Percentiles rank a stretch among this genome's conserved stretches.
Conservation (phyloP, 2,329 filamentous ascomycete species). For the Aspergillus novofumigatus region DNA sequence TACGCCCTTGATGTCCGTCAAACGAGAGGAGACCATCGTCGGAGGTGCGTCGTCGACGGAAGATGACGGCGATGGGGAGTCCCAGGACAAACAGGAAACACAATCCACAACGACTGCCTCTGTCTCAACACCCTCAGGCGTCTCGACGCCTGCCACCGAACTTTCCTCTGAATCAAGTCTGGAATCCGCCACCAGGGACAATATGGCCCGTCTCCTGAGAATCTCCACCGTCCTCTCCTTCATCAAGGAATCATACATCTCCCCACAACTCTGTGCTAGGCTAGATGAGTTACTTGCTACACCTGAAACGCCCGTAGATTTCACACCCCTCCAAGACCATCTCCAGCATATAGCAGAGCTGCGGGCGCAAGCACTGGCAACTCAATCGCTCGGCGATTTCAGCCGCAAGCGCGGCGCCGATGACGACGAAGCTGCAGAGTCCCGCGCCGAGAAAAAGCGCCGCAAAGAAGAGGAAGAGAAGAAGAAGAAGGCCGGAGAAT, state of each 20-base stretch:
- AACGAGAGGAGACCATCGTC: conserved; percentile 48
- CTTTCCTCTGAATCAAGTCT: conserved; percentile 21
- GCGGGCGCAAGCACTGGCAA: conserved; percentile 65
- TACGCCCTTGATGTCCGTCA: conserved; percentile 67
- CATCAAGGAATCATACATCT: conserved; percentile 48
- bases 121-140: conserved; percentile 34
- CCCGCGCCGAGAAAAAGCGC: conserved; percentile 72
- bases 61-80: conserved; percentile 21
- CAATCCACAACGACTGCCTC: conserved; percentile 32
- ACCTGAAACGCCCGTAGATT: conserved; percentile 54
- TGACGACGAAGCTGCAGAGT: conserved; percentile 42
- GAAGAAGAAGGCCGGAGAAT: conserved; percentile 71
- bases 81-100: conserved; percentile 26
- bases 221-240: conserved; percentile 48
- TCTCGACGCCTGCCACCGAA: conserved; percentile 34
- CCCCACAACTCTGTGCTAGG: conserved; percentile 33
- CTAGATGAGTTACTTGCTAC: conserved; percentile 38
- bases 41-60: conserved; percentile 23
- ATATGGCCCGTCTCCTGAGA: conserved; percentile 42
- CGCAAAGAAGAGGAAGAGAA: conserved; percentile 87
- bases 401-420: conserved; percentile 39
- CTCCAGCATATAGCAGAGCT: conserved; percentile 62
- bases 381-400: conserved; percentile 54
- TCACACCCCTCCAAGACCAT: conserved; percentile 67
- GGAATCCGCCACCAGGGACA: conserved; percentile 28